Percentiles rank a stretch among this genome's conserved stretches.
Conservation (phyloP, 108 stramenopile species). For the Stephanodiscus minutulus region DNA sequence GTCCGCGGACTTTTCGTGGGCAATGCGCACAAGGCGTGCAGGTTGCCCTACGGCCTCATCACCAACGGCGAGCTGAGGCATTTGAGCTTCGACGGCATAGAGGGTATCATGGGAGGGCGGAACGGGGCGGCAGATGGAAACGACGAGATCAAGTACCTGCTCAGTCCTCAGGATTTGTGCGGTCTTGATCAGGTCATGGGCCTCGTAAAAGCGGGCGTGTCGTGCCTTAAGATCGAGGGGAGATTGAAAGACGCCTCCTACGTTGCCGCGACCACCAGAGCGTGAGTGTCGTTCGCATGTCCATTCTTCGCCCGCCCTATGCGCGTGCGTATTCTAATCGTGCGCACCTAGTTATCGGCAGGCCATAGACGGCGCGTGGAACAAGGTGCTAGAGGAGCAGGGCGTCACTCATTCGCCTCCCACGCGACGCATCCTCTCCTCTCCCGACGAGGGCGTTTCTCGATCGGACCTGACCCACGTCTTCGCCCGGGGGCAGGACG, state of each 20-base stretch:
- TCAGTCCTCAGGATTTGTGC: constrained; percentile 81
- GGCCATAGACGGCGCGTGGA: constrained; percentile 77
- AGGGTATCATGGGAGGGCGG: constrained; percentile 33
- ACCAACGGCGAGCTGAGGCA: constrained; percentile 63
- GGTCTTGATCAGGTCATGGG: constrained; percentile 70
- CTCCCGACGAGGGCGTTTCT: constrained; percentile 54
- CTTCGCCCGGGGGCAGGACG: constrained; percentile 79
- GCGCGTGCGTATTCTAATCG: background rate
- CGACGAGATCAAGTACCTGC: constrained; percentile 60
- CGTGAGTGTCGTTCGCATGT: constrained; percentile 19
- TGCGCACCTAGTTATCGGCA: constrained; percentile 51
- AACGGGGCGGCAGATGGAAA: background rate
- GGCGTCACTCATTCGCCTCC: constrained; percentile 1
- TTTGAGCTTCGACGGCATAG: constrained; percentile 50
- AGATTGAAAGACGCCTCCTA: constrained; percentile 75
- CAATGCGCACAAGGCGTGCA: constrained; percentile 86
- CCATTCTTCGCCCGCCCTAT: background rate
- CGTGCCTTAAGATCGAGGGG: constrained; percentile 85
- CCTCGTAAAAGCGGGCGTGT: constrained; percentile 66
- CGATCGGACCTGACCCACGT: constrained; percentile 64
- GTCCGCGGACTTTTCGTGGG: too few relatives aligned
- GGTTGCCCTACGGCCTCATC: constrained; percentile 75
- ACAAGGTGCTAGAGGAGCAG: constrained; percentile 47
- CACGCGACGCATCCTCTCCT: constrained; percentile 19
- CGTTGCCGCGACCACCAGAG: constrained; percentile 78